Percentiles rank a stretch among this genome's conserved stretches.
phyloP scores from a whole-genome alignment of 768 basidiomycete genomes.

The Lactarius deliciosus region DNA sequence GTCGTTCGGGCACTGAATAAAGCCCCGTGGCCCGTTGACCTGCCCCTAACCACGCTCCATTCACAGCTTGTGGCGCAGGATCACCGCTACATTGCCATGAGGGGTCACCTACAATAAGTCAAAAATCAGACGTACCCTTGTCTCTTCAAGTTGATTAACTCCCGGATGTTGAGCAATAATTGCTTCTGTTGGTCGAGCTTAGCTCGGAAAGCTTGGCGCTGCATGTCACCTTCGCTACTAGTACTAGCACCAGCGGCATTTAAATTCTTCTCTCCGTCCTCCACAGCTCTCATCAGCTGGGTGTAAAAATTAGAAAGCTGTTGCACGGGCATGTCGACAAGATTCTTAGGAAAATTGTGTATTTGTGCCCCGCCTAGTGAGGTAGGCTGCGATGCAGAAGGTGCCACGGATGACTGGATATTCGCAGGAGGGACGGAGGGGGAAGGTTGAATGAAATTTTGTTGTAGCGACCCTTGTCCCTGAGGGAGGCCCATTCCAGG shows the following conservation, averaged over 20 bases:
- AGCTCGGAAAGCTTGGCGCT: slow-evolving; percentile 6
- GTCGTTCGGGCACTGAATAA: slow-evolving; percentile 16
- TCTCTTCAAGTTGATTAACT: slow-evolving; percentile 11
- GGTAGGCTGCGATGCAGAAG: slow-evolving; percentile 12
- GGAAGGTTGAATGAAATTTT: slow-evolving; percentile 17
- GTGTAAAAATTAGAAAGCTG: neutral
- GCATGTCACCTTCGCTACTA: slow-evolving; percentile 7
- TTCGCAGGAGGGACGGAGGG: slow-evolving; percentile 10
- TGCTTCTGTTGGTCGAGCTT: slow-evolving; percentile 14
- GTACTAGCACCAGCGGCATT: neutral
- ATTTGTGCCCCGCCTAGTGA: slow-evolving; percentile 7
- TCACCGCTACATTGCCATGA: slow-evolving; percentile 15
- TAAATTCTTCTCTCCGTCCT: slow-evolving; percentile 16
- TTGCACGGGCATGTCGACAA: neutral
- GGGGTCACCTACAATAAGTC: neutral
- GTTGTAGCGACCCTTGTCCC: slow-evolving; percentile 18
- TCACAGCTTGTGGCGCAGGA: slow-evolving; percentile 14
- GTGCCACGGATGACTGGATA: slow-evolving; percentile 4
- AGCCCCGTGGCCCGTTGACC: slow-evolving; percentile 14
- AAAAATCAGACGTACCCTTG: slow-evolving; percentile 3
- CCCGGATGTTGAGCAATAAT: neutral
- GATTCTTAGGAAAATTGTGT: neutral
- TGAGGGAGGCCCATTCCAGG: slow-evolving; percentile 18
- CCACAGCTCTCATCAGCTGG: neutral
- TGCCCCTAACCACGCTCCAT: slow-evolving; percentile 9